Evolutionary conservation across 768 basidiomycete genomes (phyloP).

Genomic region (Mycena olivaceomarginata): DNA sequence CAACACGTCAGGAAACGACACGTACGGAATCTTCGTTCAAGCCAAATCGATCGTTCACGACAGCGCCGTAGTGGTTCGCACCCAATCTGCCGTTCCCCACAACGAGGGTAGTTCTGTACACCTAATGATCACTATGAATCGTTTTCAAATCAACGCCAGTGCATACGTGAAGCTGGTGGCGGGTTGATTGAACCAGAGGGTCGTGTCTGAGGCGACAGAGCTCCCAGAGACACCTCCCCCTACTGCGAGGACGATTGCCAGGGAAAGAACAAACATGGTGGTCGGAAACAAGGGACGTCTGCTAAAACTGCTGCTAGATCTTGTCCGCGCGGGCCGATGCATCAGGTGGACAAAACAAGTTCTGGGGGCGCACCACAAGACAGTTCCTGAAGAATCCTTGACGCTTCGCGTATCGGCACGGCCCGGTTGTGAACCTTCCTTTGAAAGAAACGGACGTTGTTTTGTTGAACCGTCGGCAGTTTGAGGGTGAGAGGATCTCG

Average conservation of each 20-base stretch:
- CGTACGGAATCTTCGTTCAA: slow-evolving; percentile 34
- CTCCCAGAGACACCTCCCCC: neutral
- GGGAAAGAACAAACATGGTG: slow-evolving; percentile 4
- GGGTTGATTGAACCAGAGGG: slow-evolving; percentile 28
- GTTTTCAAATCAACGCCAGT: neutral
- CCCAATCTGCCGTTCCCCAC: slow-evolving; percentile 31
- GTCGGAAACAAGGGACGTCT: neutral
- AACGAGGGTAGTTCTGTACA: slow-evolving; percentile 16
- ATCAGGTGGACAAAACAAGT: neutral
- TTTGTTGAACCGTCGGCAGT: neutral
- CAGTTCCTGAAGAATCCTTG: neutral
- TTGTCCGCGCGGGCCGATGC: neutral
- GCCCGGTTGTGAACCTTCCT: neutral
- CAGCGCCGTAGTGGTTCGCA: slow-evolving; percentile 22
- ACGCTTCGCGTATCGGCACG: neutral
- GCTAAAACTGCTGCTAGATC: neutral
- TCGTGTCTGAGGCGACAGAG: slow-evolving; percentile 23
- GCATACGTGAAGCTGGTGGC: slow-evolving; percentile 30
- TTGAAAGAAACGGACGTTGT: neutral
- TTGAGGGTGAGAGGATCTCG: too few relatives aligned
- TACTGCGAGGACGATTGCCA: neutral
- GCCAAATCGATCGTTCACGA: slow-evolving; percentile 24
- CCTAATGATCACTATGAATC: neutral
- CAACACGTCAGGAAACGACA: neutral
- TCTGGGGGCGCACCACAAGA: neutral